Base-by-base conservation (phyloP, 441 rosid genomes). In the Adansonia rubrostipa region DNA sequence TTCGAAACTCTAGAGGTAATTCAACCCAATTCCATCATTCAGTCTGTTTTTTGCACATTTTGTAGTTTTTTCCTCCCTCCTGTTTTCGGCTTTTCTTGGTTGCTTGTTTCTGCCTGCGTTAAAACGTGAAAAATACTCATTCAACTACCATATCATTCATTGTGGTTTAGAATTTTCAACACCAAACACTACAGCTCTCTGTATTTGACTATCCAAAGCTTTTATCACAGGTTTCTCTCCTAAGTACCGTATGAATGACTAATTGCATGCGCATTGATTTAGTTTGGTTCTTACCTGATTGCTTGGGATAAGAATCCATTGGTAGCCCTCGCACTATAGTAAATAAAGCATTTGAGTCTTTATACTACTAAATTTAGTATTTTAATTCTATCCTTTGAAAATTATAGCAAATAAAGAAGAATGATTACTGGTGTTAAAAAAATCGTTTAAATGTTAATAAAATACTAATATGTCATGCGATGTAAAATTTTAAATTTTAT, bases 1-100 rank as follows among this genome's bases (percentile, higher is more conserved):
- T 90, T 89, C 45, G 75, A 89, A 24, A 83, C 92, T 73, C 86
- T 95, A 9, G 94, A 92, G 97, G 99, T 91, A 88, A 80, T 24
- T 57, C 40, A 4, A 33, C 53, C 19, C 19, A 28, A 33, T 51
- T 76, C 14, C 53, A 36, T 75, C 17, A 0, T 24, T 9, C 53
- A 2, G 3, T 20, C 22, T 6, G 1, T 63, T 13, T 75, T 65
- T n/a, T 48, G 69, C 24, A 3, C 6, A 9, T 42, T 14, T 22
- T 74, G n/a, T 4, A 4, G 36, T 50, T 62, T 64, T 2, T n/a
- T 24, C 33, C 58, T 50, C 24, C 28, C 65, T 42, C 10, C 0
- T 13, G 53, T 50, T 47, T 58, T 73, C 58, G 71, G 75, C 73
- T 76, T 75, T 64, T 63, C 28, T 11, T 65, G 67, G 67, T 56